Base-by-base conservation (phyloP, 257 asterid genomes). In the Rhazya stricta region DNA sequence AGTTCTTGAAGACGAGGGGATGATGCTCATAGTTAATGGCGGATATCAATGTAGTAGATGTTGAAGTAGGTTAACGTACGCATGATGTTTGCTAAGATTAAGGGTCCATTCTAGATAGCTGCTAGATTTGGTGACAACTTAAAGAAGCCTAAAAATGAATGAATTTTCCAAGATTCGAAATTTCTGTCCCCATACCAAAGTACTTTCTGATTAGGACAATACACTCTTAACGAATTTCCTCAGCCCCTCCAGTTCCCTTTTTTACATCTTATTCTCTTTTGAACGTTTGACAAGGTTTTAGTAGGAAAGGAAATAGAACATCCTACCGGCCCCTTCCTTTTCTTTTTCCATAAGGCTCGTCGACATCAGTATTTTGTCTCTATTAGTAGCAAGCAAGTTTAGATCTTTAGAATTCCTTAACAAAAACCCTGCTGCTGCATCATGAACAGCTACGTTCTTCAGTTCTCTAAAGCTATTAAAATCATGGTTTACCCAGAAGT, bases 31-130 rank as follows among this genome's bases (percentile, higher is more conserved):
- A 19, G 36, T 34, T 56, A 46, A 32, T 32, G 41, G 43, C 5
- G 16, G 29, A 57, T 41, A 48, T 57, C 8, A 74, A 37, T 48
- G 6, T 9, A 53, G 61, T 53, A 58, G 60, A 73, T 76, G 32
- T 16, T 45, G 73, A 41, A 67, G 43, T 69, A 69, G 72, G 60
- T 42, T 32, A 27, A 73, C 39, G 81, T 72, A 82, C 75, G 39
- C 51, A 37, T 69, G 75, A 60, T 68, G 57, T 76, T 73, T 69
- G 81, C 39, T 56, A 72, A 79, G 79, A 76, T 76, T 79, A 78
- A 75, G 79, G 83, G 30, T 73, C 70, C 60, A 43, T 74, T 79
- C 12, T 29, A 32, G 66, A 66, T 66, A 66, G 71, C 45, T 73
- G 9, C 79, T 70, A 69, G 69, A 77, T 79, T 68, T 76, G 76